Conservation (phyloP, 1,284 basidiomycete genomes). For the Leccinum variabile region DNA sequence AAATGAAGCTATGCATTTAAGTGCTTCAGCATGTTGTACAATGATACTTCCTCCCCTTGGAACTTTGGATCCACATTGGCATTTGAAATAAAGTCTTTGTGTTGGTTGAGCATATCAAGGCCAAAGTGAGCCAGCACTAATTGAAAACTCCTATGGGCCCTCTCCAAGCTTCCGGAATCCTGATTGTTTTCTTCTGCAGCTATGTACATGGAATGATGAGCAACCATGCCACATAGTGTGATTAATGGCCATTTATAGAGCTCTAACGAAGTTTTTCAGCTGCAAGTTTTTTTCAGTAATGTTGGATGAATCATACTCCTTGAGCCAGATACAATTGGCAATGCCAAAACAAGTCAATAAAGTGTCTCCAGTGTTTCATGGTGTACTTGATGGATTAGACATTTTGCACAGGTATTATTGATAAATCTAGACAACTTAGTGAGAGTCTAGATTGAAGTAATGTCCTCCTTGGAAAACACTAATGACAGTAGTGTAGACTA, state of each 20-base stretch:
- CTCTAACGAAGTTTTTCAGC: background rate
- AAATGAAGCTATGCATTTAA: too few species aligned
- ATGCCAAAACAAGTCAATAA: background rate
- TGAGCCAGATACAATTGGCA: background rate
- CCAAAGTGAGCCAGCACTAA: background rate
- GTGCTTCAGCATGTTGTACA: background rate
- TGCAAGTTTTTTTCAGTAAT: background rate
- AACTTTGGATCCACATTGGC: background rate
- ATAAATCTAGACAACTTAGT: background rate
- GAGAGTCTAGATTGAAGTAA: background rate
- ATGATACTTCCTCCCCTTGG: background rate
- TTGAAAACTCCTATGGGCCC: background rate
- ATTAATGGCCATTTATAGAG: background rate
- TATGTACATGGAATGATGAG: background rate
- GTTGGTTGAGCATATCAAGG: background rate
- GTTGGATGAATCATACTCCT: background rate
- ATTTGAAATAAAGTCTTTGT: background rate
- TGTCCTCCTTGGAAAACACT: background rate
- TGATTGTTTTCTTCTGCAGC: background rate
- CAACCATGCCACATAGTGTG: background rate
- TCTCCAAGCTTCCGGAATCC: background rate
- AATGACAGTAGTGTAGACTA: background rate
- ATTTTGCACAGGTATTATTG: background rate
- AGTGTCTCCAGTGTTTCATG: background rate
- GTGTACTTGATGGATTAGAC: background rate